phyloP scores from a whole-genome alignment of 2,329 filamentous ascomycete species.

The Epichloe amarillans region DNA sequence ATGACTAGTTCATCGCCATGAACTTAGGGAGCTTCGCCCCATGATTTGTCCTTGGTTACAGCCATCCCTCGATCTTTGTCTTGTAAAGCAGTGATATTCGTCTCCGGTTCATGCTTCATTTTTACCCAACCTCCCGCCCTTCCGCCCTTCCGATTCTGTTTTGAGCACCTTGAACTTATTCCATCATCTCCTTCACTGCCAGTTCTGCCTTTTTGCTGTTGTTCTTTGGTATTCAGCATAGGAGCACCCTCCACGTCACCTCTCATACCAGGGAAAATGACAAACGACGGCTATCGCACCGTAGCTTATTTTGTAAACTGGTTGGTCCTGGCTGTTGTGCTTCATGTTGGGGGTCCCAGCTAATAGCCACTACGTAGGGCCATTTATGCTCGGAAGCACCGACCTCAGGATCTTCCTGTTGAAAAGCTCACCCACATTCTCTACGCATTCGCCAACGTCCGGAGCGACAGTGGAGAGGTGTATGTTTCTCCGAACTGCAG shows the following conservation, averaged over 20 bases:
- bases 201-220: neutral
- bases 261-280: constrained; percentile 2
- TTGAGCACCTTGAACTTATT: neutral
- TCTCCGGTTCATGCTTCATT: neutral
- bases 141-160: too few relatives aligned
- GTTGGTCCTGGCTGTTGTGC: constrained; percentile 16
- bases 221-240: neutral
- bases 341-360: neutral
- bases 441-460: constrained; percentile 82
- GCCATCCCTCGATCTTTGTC: neutral
- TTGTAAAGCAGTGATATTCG: neutral
- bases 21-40: neutral
- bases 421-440: constrained; percentile 79
- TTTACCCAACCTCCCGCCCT: neutral
- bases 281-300: constrained; percentile 39
- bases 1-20: neutral
- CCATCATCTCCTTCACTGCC: neutral
- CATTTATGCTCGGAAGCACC: constrained; percentile 74
- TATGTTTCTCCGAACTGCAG: constrained; percentile 20
- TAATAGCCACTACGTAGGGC: constrained; percentile 33
- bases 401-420: constrained; percentile 70
- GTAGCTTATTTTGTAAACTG: constrained; percentile 68
- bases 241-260: neutral
- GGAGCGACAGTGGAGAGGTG: constrained; percentile 67
- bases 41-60: neutral